Conservation (phyloP, 202 grass and related monocot genomes). For the Cymbopogon flexuosus region DNA sequence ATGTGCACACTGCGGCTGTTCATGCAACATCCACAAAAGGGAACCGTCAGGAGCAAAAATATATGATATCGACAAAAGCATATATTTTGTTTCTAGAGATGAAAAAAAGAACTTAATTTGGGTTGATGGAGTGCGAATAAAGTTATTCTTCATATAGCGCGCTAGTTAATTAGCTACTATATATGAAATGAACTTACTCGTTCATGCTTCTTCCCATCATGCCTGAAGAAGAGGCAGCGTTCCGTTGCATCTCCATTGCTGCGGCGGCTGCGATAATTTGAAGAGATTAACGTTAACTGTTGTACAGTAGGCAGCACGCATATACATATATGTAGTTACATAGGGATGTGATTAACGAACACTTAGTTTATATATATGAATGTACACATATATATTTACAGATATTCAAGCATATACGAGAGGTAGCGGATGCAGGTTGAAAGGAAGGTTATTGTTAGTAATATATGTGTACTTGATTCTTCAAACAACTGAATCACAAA, state of each 20-base stretch:
- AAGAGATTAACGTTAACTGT: background rate
- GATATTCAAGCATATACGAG: background rate
- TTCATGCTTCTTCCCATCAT: slow-evolving; percentile 83
- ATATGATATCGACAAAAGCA: background rate
- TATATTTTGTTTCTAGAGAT: background rate
- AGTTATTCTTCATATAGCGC: background rate
- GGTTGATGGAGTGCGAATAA: slow-evolving; percentile 17
- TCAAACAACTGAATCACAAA: background rate
- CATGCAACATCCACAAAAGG: slow-evolving; percentile 5
- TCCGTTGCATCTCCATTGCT: slow-evolving; percentile 66
- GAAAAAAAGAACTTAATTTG: slow-evolving; percentile 1
- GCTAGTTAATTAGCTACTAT: background rate
- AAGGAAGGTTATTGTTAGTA: background rate
- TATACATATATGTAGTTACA: background rate
- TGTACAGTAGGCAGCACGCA: background rate
- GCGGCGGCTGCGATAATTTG: slow-evolving; percentile 37
- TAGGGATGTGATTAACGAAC: background rate
- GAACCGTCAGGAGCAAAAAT: background rate
- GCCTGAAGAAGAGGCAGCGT: slow-evolving; percentile 65
- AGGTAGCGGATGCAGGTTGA: background rate
- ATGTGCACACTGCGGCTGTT: slow-evolving; percentile 75
- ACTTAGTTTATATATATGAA: background rate
- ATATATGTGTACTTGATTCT: background rate
- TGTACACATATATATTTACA: background rate
- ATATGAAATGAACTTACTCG: slow-evolving; percentile 48